Evolutionary conservation across 2,329 filamentous ascomycete genomes (phyloP).

Genomic region (Botrytis galanthina): DNA sequence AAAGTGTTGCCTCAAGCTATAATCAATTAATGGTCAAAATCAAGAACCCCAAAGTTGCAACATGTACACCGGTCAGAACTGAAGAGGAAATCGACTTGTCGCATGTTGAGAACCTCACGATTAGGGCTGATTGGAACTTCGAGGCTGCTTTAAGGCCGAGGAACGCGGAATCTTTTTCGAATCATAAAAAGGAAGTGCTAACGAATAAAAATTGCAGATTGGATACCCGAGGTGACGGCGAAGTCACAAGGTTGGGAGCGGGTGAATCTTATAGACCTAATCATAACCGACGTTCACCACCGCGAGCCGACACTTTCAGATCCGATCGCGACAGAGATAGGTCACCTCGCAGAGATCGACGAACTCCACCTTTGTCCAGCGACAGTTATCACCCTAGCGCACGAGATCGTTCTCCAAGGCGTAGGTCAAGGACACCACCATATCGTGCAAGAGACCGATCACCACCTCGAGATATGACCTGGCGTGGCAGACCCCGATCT

Average conservation of each 20-base stretch:
- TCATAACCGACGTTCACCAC: conserved; percentile 33
- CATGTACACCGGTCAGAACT: background rate
- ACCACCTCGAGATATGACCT: conserved; percentile 28
- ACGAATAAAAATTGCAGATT: conserved; percentile 22
- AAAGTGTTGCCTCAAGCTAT: background rate
- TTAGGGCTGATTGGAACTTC: background rate
- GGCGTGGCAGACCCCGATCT: conserved; percentile 34
- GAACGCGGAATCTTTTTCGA: background rate
- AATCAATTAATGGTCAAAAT: background rate
- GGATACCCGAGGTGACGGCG: conserved; percentile 35
- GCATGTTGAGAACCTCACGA: background rate
- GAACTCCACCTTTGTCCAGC: conserved; percentile 31
- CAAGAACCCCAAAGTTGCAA: background rate
- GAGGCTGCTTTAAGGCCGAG: background rate
- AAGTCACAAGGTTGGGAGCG: conserved; percentile 38
- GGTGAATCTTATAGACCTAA: conserved; percentile 39
- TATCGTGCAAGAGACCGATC: conserved; percentile 35
- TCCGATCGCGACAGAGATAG: conserved; percentile 32
- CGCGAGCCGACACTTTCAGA: conserved; percentile 33
- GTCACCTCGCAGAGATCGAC: conserved; percentile 30
- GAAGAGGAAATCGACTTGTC: background rate
- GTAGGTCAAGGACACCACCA: conserved; percentile 36
- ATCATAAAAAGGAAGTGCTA: conserved; percentile 7
- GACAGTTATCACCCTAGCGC: conserved; percentile 35
- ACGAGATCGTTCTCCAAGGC: conserved; percentile 36